These are phyloP conservation scores for Raffaelea ambrosiae DNA, from an alignment of 2,329 filamentous ascomycete genomes.

Conservation along the genomic window DNA sequence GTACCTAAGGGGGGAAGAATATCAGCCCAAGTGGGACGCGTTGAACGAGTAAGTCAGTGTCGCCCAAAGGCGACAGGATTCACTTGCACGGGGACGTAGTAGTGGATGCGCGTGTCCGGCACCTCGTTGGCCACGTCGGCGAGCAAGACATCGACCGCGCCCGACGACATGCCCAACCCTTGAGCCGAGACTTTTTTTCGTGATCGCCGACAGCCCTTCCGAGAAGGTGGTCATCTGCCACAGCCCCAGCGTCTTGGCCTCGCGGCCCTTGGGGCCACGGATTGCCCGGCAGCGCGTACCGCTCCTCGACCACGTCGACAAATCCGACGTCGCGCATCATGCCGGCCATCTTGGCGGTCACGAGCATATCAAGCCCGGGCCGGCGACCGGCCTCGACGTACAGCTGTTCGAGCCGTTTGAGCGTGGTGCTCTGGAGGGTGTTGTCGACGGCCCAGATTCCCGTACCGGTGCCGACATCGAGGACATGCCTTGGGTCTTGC, in stretches of 20 bases:
- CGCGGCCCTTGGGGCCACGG: constrained; percentile 20
- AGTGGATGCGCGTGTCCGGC: constrained; percentile 14
- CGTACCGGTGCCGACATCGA: constrained; percentile 15
- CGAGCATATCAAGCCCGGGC: constrained; percentile 22
- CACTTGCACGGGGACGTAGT: constrained; percentile 14
- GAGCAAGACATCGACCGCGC: constrained; percentile 17
- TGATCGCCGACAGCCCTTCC: constrained; percentile 19
- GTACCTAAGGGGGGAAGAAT: constrained; percentile 10
- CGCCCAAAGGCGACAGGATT: no score
- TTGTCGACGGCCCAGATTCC: constrained; percentile 21
- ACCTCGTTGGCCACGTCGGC: constrained; percentile 15
- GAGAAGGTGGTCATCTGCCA: constrained; percentile 22
- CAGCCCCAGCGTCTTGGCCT: constrained; percentile 18
- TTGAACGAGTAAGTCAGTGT: no score
- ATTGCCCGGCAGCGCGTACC: constrained; percentile 19
- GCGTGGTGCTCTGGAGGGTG: constrained; percentile 21
- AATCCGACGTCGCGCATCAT: constrained; percentile 21
- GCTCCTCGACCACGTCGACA: constrained; percentile 20
- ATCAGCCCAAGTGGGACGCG: no score
- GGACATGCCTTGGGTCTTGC: constrained; percentile 9
- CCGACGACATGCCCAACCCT: constrained; percentile 17
- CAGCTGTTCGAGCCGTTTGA: constrained; percentile 21
- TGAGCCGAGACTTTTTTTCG: constrained; percentile 17
- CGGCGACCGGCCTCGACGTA: constrained; percentile 18
- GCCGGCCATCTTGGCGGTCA: constrained; percentile 18